Evolutionary conservation across 2,329 filamentous ascomycete genomes (phyloP).

Genomic region (Scedosporium dehoogii): DNA sequence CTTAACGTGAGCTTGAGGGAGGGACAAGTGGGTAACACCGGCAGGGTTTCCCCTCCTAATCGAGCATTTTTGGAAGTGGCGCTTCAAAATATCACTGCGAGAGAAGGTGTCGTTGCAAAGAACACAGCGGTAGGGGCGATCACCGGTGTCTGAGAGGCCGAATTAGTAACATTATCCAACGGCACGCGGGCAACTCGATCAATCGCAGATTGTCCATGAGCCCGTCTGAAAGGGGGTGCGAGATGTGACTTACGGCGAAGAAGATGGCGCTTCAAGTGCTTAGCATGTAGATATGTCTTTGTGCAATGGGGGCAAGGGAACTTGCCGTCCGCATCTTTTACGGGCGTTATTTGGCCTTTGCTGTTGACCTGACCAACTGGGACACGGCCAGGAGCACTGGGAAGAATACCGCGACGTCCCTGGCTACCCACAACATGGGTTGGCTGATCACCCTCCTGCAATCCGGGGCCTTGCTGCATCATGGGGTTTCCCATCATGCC

Average conservation of each 20-base stretch:
- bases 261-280: conserved; percentile 94
- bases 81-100: conserved; percentile 94
- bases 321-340: conserved; percentile 95
- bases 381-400: conserved; percentile 77
- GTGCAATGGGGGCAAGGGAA: conserved; percentile 97
- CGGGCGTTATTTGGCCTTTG: conserved; percentile 77
- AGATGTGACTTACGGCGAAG: conserved; percentile 69
- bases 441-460: conserved; percentile 48
- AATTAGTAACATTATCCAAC: conserved; percentile 16
- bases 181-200: conserved; percentile 9
- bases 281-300: conserved; percentile 94
- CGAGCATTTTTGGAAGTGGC: conserved; percentile 98
- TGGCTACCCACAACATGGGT: conserved; percentile 94
- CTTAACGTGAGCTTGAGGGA: conserved; percentile 82
- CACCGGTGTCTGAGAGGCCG: conserved; percentile 67
- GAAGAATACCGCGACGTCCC: conserved; percentile 81
- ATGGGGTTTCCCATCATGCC: conserved; percentile 41
- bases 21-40: conserved; percentile 86
- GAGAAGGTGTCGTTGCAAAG: conserved; percentile 97
- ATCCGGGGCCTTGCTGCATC: conserved; percentile 46
- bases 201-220: not conserved
- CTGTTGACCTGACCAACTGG: conserved; percentile 55
- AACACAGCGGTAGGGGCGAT: conserved; percentile 96
- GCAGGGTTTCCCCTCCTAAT: conserved; percentile 93
- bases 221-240: not conserved